Conservation (phyloP, 1,284 basidiomycete genomes). For the Polyporus tsugae region DNA sequence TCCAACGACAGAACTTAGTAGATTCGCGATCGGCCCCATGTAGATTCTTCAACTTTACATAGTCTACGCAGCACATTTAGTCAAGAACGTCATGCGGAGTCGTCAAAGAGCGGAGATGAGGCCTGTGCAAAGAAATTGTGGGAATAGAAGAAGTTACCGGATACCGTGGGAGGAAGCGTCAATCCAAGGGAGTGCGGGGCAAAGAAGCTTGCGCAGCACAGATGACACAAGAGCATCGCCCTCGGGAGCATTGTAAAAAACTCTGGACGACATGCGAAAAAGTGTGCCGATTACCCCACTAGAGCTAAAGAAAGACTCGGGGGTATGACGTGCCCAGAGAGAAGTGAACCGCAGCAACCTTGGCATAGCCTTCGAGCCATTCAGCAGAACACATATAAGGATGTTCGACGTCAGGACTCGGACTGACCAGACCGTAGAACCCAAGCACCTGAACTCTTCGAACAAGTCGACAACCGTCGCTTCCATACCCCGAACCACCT, state of each 20-base stretch:
- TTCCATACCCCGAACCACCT: background rate
- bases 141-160: background rate
- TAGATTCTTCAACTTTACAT: background rate
- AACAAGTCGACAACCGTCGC: background rate
- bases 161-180: slow-evolving; percentile 8
- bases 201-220: background rate
- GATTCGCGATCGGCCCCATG: background rate
- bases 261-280: background rate
- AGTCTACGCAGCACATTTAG: background rate
- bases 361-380: background rate
- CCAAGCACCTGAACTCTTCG: background rate
- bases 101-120: background rate
- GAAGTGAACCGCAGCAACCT: slow-evolving; percentile 15
- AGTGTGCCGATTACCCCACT: background rate
- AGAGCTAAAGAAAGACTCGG: slow-evolving; percentile 9
- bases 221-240: background rate
- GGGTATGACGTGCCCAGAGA: background rate
- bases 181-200: slow-evolving; percentile 5
- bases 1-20: background rate
- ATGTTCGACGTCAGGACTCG: background rate
- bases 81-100: background rate
- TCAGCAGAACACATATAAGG: slow-evolving; percentile 12
- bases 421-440: background rate
- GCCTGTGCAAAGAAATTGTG: background rate
- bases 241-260: background rate